These are phyloP conservation scores for Peziza echinospora DNA, from an alignment of 495 filamentous ascomycete genomes.

Conservation along the genomic window DNA sequence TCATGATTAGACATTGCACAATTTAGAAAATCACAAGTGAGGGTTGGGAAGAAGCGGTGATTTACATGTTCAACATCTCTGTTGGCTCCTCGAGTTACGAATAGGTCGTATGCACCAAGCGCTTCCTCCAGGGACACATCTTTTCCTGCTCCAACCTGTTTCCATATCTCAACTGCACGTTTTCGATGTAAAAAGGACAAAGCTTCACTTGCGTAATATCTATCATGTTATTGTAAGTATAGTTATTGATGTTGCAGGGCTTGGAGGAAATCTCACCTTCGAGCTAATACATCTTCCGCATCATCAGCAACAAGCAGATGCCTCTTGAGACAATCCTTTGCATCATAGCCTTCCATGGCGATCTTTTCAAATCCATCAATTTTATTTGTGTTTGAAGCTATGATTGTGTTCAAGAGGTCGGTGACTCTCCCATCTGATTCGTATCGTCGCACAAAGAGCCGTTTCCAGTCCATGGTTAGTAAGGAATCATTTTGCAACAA, in stretches of 20 bases:
- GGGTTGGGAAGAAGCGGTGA: too few relatives aligned
- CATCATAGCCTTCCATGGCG: conserved; percentile 56
- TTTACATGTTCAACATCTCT: conserved; percentile 49
- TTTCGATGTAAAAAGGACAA: conserved; percentile 62
- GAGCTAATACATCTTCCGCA: conserved; percentile 53
- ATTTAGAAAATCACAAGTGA: too few relatives aligned
- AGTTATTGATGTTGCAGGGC: neutral
- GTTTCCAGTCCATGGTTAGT: conserved; percentile 52
- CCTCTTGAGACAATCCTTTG: conserved; percentile 54
- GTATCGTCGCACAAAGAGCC: conserved; percentile 40
- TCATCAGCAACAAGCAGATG: conserved; percentile 26
- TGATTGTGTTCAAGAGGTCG: conserved; percentile 42
- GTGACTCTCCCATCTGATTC: conserved; percentile 32
- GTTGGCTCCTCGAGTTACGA: conserved; percentile 46
- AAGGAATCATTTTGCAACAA: conserved; percentile 26
- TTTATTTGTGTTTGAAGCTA: conserved; percentile 43
- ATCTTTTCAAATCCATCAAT: conserved; percentile 48
- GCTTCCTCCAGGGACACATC: conserved; percentile 46
- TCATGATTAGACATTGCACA: too few relatives aligned
- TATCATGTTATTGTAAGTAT: conserved; percentile 15
- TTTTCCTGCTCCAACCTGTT: conserved; percentile 29
- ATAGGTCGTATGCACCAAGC: conserved; percentile 68
- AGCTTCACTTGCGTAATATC: conserved; percentile 51
- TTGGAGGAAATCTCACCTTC: conserved; percentile 34
- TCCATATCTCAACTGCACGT: conserved; percentile 58